phyloP scores from a whole-genome alignment of 2,329 filamentous ascomycete genomes.

The Ceratocystis harringtonii region DNA sequence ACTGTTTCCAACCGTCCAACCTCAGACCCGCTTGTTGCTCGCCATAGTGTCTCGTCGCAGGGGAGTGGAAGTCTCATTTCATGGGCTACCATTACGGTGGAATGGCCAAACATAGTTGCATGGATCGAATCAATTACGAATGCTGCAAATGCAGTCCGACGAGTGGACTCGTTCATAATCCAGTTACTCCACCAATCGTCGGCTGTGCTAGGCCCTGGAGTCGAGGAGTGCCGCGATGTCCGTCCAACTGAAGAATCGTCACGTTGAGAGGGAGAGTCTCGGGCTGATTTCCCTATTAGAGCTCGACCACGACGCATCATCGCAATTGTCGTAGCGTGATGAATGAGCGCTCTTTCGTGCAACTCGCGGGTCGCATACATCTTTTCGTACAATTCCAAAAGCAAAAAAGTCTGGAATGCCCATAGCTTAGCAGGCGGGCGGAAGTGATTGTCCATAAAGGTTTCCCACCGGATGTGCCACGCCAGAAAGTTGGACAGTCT shows the following conservation, averaged over 20 bases:
- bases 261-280: constrained; percentile 66
- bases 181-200: constrained; percentile 94
- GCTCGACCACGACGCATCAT: constrained; percentile 89
- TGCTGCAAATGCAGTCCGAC: constrained; percentile 78
- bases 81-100: constrained; percentile 90
- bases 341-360: constrained; percentile 89
- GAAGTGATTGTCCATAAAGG: constrained; percentile 84
- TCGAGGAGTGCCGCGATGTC: constrained; percentile 43
- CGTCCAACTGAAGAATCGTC: constrained; percentile 39
- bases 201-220: constrained; percentile 49
- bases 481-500: constrained; percentile 80
- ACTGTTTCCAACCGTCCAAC: constrained; percentile 72
- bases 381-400: constrained; percentile 92
- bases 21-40: constrained; percentile 72
- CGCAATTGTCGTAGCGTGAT: constrained; percentile 89
- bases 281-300: constrained; percentile 64
- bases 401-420: constrained; percentile 81
- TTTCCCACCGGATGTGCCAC: constrained; percentile 88
- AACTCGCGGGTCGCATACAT: constrained; percentile 87
- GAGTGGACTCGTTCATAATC: constrained; percentile 86
- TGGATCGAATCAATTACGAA: constrained; percentile 94
- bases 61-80: constrained; percentile 84
- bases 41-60: constrained; percentile 87
- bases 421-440: constrained; percentile 85
- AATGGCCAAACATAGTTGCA: constrained; percentile 95